phyloP scores from a whole-genome alignment of 129 eudicot species.

The Erigeron canadensis region DNA sequence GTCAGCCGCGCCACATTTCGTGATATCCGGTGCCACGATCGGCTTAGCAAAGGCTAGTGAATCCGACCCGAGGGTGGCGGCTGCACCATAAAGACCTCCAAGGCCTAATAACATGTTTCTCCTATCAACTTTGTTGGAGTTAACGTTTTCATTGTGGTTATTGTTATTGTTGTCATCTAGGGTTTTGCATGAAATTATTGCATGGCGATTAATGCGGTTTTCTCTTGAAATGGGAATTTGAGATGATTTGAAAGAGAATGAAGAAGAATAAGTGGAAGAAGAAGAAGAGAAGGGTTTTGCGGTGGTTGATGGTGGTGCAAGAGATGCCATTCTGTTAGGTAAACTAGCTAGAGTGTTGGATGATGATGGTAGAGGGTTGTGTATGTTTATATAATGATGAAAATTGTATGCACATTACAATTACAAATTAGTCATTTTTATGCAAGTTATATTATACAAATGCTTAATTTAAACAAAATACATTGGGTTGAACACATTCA shows the following conservation, averaged over 20 bases:
- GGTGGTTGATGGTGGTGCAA: slow-evolving; percentile 37
- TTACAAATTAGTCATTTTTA: no score
- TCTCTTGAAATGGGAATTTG: slow-evolving; percentile 31
- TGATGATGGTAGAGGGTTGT: slow-evolving; percentile 5
- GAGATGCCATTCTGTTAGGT: slow-evolving; percentile 33
- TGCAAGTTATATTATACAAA: no score
- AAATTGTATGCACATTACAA: no score
- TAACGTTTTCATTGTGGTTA: slow-evolving; percentile 6
- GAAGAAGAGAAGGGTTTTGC: slow-evolving; percentile 29
- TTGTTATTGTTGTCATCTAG: slow-evolving; percentile 20
- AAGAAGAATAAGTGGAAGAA: slow-evolving; percentile 26
- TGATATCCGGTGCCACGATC: slow-evolving; percentile 49
- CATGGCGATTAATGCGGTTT: slow-evolving; percentile 22
- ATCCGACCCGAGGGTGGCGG: slow-evolving; percentile 31
- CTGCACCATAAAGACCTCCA: slow-evolving; percentile 60
- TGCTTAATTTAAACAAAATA: no score
- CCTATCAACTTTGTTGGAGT: slow-evolving; percentile 41
- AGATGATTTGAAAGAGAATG: slow-evolving; percentile 40
- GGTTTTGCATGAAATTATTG: slow-evolving; percentile 52
- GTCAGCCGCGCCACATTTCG: slow-evolving; percentile 61
- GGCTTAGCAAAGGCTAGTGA: slow-evolving; percentile 55
- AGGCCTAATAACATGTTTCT: slow-evolving; percentile 60
- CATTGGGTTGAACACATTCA: no score
- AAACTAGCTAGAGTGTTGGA: not conserved
- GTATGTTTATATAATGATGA: slow-evolving; percentile 32